These are phyloP conservation scores for Papilionanthe hybrid DNA, from an alignment of 116 monocot genomes.

Conservation along the genomic window DNA sequence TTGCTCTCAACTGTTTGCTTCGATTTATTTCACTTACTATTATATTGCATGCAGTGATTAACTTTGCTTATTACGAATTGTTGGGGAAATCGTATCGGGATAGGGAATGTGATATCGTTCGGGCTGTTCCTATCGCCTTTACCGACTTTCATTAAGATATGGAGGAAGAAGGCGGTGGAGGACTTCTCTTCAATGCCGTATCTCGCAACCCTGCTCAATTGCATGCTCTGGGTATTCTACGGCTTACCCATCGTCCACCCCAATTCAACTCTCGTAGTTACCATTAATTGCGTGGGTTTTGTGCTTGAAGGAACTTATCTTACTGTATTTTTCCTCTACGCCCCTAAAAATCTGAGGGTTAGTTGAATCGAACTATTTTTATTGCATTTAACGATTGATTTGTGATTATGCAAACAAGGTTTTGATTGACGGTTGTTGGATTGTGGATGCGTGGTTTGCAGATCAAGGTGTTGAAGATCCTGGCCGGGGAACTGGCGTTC, in stretches of 20 bases:
- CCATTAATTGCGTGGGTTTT: no score
- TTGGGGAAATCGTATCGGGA: no score
- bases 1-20: no score
- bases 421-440: background rate
- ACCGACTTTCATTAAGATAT: constrained; percentile 52
- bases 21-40: no score
- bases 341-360: constrained; percentile 10
- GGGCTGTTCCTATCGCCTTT: constrained; percentile 56
- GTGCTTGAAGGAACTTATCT: no score
- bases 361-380: background rate
- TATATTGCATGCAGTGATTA: no score
- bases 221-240: constrained; percentile 62
- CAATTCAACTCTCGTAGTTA: no score
- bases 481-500: constrained; percentile 26
- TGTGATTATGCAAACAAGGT: no score
- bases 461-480: constrained; percentile 21
- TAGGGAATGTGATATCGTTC: constrained; percentile 64
- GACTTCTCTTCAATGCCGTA: constrained; percentile 61
- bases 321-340: no score
- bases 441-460: constrained; percentile 3
- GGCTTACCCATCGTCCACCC: no score
- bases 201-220: constrained; percentile 66
- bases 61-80: no score
- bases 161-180: constrained; percentile 50
- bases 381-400: background rate